Conservation (phyloP, 1,284 basidiomycete species). For the Cystobasidium slooffiae region DNA sequence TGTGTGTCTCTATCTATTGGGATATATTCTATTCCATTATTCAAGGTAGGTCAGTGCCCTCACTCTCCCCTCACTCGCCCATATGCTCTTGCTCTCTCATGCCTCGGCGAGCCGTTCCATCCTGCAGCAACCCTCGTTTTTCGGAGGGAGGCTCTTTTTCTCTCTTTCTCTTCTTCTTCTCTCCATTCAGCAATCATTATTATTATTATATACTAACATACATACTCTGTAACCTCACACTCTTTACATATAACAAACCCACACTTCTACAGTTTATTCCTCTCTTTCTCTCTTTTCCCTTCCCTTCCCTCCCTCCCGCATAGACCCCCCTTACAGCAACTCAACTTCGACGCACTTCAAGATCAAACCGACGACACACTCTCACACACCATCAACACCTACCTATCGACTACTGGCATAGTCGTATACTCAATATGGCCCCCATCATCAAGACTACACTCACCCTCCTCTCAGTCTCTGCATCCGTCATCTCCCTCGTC, state of each 20-base stretch:
- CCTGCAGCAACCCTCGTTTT: neutral
- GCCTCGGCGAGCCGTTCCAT: neutral
- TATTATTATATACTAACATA: neutral
- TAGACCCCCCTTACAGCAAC: neutral
- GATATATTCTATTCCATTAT: neutral
- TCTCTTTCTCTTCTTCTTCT: neutral
- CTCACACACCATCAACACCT: too few relatives aligned
- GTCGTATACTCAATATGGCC: conserved; percentile 13
- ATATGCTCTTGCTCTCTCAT: neutral
- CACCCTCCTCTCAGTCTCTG: conserved; percentile 23
- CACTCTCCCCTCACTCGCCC: too few relatives aligned
- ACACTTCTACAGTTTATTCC: conserved; percentile 18
- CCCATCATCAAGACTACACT: conserved; percentile 41
- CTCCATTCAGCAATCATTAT: conserved; percentile 1
- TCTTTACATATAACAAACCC: conserved; percentile 3
- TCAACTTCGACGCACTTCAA: conserved; percentile 20
- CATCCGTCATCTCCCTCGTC: neutral
- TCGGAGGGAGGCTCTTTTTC: too few relatives aligned
- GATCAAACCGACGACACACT: conserved; percentile 1
- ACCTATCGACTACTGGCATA: conserved; percentile 28
- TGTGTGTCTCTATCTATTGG: neutral
- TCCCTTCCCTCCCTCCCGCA: conserved; percentile 1
- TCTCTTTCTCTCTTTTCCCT: neutral
- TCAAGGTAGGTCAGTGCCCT: neutral
- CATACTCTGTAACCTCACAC: conserved; percentile 7